Base-by-base conservation (phyloP, 257 asterid species). In the Scutellaria baicalensis region DNA sequence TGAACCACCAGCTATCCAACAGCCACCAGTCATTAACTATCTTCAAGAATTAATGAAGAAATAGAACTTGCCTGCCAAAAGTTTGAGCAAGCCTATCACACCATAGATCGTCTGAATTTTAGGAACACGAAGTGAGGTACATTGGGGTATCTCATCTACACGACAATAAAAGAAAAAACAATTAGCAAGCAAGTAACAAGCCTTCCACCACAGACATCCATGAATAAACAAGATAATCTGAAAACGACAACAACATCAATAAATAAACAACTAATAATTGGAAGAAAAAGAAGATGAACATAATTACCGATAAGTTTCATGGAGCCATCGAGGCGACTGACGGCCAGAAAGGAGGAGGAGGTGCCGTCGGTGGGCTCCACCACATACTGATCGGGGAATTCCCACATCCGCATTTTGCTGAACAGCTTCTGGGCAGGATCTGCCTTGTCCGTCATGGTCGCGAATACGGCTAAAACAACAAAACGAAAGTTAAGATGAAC, bases 301-400 rank as follows among this genome's bases (percentile, higher is more conserved):
- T 39, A 16, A 57, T 36, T 73, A 92, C 98, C 96, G 62, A 84
- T 81, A 23, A 74, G 78, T 73, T 72, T 90, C 83, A 84, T 79
- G 76, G 97, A 92, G 47, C 95, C 98, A 80, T 92, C 96, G 33
- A 70, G 75, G 67, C 93, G 91, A 31, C 86, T 88, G 83, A 92
- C 80, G 44, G 90, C 76, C 81, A 92, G 75, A 76, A 78, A 68
- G 27, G 90, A 80, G 21, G 84, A 81, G 20, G 91, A 79, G 44
- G 91, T 81, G 51, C 98, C 96, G 68, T 92, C 97, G 8, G 96
- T 92, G 11, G 98, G 98, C 81, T 92, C 98, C 75, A 92, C 76
- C 39, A 92, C 83, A 64, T 90, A 92, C 66, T 92, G 91, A 79
- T 92, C 97, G 31, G 96, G 91, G 68, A 92, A 92, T 75, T 92